Base-by-base conservation (phyloP, 495 filamentous ascomycete species). In the Clohesyomyces aquaticus region DNA sequence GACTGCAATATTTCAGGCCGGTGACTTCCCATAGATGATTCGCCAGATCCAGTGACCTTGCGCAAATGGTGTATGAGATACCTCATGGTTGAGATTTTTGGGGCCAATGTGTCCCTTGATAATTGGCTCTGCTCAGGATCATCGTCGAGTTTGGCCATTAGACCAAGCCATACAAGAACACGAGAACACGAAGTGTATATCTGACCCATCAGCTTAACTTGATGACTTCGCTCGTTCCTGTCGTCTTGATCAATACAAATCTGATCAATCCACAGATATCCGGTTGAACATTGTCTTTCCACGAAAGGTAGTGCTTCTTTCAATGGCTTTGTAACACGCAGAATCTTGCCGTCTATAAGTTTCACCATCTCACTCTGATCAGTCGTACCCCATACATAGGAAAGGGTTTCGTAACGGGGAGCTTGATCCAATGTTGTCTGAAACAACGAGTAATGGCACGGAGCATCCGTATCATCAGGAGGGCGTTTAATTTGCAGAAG, bases 101-200 rank as follows among this genome's bases (percentile, higher is more conserved):
- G 18, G 12, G 18, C 48, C 48, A 28, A 28, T 23, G 22, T 22
- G 23, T 27, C 48, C 8, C 8, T 22, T 22, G 48, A 51, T 27
- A 8, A 23, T 27, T 25, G 22, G 25, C 48, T 27, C 25, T 22
- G 48, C 21, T 51, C 48, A 28, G 22, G 22, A 51, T 51, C 25
- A 8, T 27, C 12, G 19, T 51, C 48, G 23, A 51, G 22, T 28
- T 14, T 51, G 9, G 18, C 10, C 19, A 22, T 27, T 22, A 6
- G 19, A 51, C 48, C 58, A 35, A 61, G 19, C 58, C 58, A 61
- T 21, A 43, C 48, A 32, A 61, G 16, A 22, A 58, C 50, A 35
- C 45, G 58, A 61, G 58, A 58, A 14, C n/a, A n/a, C 9, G 50
- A 19, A n/a, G 16, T 53, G 28, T 61, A 61, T 54, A 61, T 54